phyloP scores from a whole-genome alignment of 768 basidiomycete genomes.

The Clathrus columnatus region DNA sequence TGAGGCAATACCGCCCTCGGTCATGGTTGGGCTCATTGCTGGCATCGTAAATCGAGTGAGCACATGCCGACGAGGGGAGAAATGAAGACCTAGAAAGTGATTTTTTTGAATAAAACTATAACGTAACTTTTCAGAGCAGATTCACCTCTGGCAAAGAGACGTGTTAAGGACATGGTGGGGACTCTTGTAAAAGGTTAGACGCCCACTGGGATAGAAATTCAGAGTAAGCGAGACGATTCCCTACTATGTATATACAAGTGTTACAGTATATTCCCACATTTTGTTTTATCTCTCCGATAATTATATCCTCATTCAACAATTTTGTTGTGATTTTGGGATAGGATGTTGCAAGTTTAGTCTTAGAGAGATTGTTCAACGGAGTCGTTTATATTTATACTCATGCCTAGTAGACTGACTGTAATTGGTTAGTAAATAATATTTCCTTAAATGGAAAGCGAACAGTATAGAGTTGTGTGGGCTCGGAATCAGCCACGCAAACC shows the following conservation, averaged over 20 bases:
- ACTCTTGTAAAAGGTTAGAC: neutral
- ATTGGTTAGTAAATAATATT: conserved; percentile 9
- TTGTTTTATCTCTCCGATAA: too few species aligned
- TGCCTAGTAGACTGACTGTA: too few species aligned
- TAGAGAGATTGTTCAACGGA: too few species aligned
- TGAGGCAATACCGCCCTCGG: conserved; percentile 80
- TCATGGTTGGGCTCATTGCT: conserved; percentile 97
- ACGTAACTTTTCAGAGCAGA: neutral
- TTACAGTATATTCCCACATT: too few species aligned
- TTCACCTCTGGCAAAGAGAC: conserved; percentile 6
- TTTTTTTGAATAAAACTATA: neutral
- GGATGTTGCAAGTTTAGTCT: too few species aligned
- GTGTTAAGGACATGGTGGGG: conserved; percentile 4
- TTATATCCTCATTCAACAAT: too few species aligned
- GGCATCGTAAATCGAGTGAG: conserved; percentile 83
- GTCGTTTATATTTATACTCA: too few species aligned
- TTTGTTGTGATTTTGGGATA: too few species aligned
- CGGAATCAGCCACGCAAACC: conserved; percentile 10
- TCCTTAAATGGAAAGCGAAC: conserved; percentile 10
- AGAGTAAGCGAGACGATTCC: neutral
- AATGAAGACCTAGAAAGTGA: conserved; percentile 41
- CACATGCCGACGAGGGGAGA: conserved; percentile 41
- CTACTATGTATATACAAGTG: too few species aligned
- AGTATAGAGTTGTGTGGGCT: conserved; percentile 4
- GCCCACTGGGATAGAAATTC: neutral